Percentiles rank a stretch among this genome's conserved stretches.
These are phyloP conservation scores for Sporothrix humicola DNA, from an alignment of 2,329 filamentous ascomycete species.

Conservation along the genomic window DNA sequence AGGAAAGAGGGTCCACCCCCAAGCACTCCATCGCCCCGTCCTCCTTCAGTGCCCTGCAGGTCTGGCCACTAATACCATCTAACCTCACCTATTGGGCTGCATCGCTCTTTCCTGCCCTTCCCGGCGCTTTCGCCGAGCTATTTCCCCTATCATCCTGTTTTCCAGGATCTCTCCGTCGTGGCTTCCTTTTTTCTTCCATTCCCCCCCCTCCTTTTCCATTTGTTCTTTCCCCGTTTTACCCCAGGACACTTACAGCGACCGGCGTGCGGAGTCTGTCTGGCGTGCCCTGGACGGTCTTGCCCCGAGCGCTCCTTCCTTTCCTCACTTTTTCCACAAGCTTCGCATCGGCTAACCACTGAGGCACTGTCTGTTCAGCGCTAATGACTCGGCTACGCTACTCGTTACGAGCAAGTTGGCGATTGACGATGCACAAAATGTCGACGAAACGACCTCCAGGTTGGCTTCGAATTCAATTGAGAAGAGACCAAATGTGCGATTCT, in stretches of 20 bases:
- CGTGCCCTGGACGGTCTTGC: neutral
- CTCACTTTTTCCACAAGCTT: neutral
- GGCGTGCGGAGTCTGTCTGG: neutral
- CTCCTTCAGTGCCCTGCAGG: neutral
- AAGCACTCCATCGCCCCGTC: neutral
- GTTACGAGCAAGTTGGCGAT: neutral
- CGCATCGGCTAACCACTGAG: neutral
- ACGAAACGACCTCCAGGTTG: neutral
- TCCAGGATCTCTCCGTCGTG: neutral
- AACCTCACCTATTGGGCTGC: neutral
- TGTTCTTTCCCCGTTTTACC: slow-evolving; percentile 4
- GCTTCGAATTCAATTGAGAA: too few species aligned
- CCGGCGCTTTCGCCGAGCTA: neutral
- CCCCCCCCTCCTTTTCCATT: neutral
- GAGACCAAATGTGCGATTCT: too few species aligned
- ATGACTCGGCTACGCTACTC: neutral
- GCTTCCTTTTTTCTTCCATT: neutral
- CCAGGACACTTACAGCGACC: neutral
- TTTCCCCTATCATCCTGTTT: neutral
- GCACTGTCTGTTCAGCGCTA: neutral
- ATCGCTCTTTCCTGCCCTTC: too few species aligned
- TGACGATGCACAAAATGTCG: neutral
- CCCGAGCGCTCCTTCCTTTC: too few species aligned
- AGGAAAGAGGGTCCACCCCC: neutral
- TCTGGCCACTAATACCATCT: neutral